These are phyloP conservation scores for Pseudogymnoascus sp. DNA, from an alignment of 2,329 filamentous ascomycete genomes.

Conservation along the genomic window DNA sequence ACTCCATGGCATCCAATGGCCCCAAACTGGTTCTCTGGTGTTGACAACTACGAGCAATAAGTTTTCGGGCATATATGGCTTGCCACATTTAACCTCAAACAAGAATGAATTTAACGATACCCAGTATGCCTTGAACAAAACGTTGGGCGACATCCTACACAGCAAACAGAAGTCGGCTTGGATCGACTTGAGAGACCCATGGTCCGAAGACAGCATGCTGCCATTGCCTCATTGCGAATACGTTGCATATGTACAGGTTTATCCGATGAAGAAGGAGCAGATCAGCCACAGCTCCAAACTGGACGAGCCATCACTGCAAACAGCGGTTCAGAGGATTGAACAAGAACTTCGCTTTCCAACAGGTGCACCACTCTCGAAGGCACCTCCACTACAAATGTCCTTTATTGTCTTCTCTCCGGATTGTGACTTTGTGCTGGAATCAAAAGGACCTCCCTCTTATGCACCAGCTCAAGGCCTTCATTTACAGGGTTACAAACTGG, in stretches of 20 bases:
- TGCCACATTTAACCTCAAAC: slow-evolving; percentile 72
- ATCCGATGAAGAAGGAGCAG: slow-evolving; percentile 27
- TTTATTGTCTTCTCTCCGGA: slow-evolving; percentile 60
- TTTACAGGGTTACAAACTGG: slow-evolving; percentile 52
- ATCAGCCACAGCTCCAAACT: not conserved
- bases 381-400: slow-evolving; percentile 54
- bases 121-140: slow-evolving; percentile 61
- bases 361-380: slow-evolving; percentile 45
- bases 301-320: slow-evolving; percentile 12
- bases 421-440: slow-evolving; percentile 58
- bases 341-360: slow-evolving; percentile 53
- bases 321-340: slow-evolving; percentile 48
- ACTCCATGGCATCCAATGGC: slow-evolving; percentile 80
- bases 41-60: slow-evolving; percentile 89
- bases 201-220: slow-evolving; percentile 56
- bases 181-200: slow-evolving; percentile 56
- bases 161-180: slow-evolving; percentile 50
- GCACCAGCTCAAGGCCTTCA: slow-evolving; percentile 45
- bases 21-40: slow-evolving; percentile 68
- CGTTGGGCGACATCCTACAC: slow-evolving; percentile 59
- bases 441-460: slow-evolving; percentile 53
- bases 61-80: slow-evolving; percentile 80
- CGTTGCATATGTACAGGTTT: slow-evolving; percentile 74
- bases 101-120: slow-evolving; percentile 47
- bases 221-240: slow-evolving; percentile 78